Evolutionary conservation across 1,284 basidiomycete genomes (phyloP).

Genomic region (Xanthoconium separans): DNA sequence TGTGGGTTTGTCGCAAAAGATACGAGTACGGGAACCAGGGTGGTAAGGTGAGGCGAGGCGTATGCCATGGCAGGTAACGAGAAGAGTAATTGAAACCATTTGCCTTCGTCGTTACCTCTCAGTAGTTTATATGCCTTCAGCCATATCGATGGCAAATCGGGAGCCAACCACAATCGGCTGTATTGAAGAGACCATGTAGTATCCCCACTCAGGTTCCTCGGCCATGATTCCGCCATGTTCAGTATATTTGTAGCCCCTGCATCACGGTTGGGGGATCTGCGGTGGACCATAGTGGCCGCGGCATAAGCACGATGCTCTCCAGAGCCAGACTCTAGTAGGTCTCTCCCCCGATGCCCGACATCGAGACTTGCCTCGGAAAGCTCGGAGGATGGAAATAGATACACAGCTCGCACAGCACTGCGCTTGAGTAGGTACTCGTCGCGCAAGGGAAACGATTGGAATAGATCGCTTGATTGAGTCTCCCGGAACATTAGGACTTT

Average conservation of each 20-base stretch:
- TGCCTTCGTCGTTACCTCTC: constrained; percentile 9
- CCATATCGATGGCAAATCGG: constrained; percentile 25
- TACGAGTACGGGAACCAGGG: constrained; percentile 30
- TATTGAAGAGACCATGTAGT: constrained; percentile 19
- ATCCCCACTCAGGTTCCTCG: not conserved
- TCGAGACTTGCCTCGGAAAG: constrained; percentile 3
- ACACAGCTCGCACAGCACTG: constrained; percentile 4
- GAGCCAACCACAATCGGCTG: constrained; percentile 19
- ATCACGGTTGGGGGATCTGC: not conserved
- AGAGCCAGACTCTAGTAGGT: not conserved
- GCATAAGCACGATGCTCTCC: constrained; percentile 19
- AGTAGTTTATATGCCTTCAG: constrained; percentile 34
- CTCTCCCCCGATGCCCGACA: constrained; percentile 17
- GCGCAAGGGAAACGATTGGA: constrained; percentile 3
- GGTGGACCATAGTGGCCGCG: constrained; percentile 8
- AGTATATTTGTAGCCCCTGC: constrained; percentile 1
- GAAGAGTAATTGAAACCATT: constrained; percentile 32
- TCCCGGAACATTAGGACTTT: constrained; percentile 14
- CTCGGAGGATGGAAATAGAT: constrained; percentile 10
- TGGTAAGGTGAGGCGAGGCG: constrained; percentile 2
- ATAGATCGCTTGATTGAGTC: not conserved
- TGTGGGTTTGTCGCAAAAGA: constrained; percentile 26
- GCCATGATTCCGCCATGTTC: constrained; percentile 13
- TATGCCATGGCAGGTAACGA: constrained; percentile 34
- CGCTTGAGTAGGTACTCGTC: constrained; percentile 18